A percentile compares a stretch with the other conserved stretches of the same genome.
phyloP scores from a whole-genome alignment of 1,284 basidiomycete genomes.

The Rugosomyces carneus region DNA sequence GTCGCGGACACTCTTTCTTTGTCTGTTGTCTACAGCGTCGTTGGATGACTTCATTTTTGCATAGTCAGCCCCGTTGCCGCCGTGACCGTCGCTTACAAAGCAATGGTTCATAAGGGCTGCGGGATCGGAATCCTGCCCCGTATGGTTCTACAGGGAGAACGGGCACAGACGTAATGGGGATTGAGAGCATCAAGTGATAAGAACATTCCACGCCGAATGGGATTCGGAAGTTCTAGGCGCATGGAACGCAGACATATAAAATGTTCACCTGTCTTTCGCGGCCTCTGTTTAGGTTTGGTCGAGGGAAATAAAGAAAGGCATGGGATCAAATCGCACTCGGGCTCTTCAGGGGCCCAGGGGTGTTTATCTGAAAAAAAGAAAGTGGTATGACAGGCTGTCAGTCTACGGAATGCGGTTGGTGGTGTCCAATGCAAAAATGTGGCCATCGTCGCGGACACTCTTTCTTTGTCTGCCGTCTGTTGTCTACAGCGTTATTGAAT shows the following conservation, averaged over 20 bases:
- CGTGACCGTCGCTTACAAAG: constrained; percentile 12
- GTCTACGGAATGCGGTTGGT: too few species aligned
- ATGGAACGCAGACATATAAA: constrained; percentile 1
- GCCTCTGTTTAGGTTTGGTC: not conserved
- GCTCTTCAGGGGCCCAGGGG: too few species aligned
- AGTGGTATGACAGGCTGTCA: too few species aligned
- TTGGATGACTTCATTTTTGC: not conserved
- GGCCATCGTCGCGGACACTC: too few species aligned
- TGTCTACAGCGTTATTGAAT: not conserved
- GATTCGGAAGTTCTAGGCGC: not conserved
- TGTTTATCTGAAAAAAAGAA: too few species aligned
- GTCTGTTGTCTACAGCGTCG: too few species aligned
- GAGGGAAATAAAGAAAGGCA: not conserved
- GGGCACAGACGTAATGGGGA: constrained; percentile 1
- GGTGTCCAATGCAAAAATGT: too few species aligned
- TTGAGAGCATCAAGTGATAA: not conserved
- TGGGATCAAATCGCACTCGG: too few species aligned
- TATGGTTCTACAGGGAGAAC: not conserved
- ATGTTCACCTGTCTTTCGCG: not conserved
- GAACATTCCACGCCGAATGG: not conserved
- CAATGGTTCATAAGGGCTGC: constrained; percentile 10
- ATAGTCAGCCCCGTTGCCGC: constrained; percentile 6
- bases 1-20: too few species aligned
- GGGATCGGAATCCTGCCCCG: not conserved
- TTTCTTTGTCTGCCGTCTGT: too few species aligned